Conservation (phyloP, 2,329 filamentous ascomycete species). For the Arthrobotrys iridis region DNA sequence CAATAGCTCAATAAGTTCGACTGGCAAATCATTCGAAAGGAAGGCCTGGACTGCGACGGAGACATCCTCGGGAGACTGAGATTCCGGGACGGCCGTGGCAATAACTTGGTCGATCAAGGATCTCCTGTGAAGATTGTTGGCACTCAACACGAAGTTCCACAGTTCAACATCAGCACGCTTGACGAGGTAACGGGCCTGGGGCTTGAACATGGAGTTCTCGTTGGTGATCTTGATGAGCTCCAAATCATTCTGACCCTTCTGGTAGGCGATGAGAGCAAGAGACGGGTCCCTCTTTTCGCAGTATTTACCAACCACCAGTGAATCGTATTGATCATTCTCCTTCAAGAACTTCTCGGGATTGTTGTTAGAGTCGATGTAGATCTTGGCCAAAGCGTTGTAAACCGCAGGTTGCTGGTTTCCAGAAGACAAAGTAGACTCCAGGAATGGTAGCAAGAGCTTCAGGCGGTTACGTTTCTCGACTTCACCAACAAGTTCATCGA, state of each 20-base stretch:
- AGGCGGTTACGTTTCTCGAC: slow-evolving; percentile 96
- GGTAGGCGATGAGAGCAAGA: slow-evolving; percentile 91
- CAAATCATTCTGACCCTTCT: slow-evolving; percentile 95
- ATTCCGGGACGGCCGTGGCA: slow-evolving; percentile 91
- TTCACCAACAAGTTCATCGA: slow-evolving; percentile 91
- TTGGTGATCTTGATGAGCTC: slow-evolving; percentile 98
- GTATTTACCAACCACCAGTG: slow-evolving; percentile 91
- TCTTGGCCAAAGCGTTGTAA: slow-evolving; percentile 97
- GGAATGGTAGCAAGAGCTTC: slow-evolving; percentile 94
- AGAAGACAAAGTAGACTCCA: slow-evolving; percentile 86
- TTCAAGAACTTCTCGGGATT: slow-evolving; percentile 97
- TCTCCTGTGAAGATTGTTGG: slow-evolving; percentile 94
- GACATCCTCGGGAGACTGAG: slow-evolving; percentile 91
- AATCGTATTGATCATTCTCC: slow-evolving; percentile 96
- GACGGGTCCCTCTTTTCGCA: slow-evolving; percentile 99
- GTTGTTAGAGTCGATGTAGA: slow-evolving; percentile 99
- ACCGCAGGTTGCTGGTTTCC: slow-evolving; percentile 97
- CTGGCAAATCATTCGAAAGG: slow-evolving; percentile 87
- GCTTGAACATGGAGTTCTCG: slow-evolving; percentile 99
- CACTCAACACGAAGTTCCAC: slow-evolving; percentile 92
- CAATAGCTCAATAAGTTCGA: slow-evolving; percentile 93
- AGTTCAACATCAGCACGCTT: slow-evolving; percentile 89
- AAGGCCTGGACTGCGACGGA: slow-evolving; percentile 93
- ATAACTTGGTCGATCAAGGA: slow-evolving; percentile 96
- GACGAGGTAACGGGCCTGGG: slow-evolving; percentile 93